Conservation (phyloP, 2,329 filamentous ascomycete genomes). For the Ascosphaera apis region DNA sequence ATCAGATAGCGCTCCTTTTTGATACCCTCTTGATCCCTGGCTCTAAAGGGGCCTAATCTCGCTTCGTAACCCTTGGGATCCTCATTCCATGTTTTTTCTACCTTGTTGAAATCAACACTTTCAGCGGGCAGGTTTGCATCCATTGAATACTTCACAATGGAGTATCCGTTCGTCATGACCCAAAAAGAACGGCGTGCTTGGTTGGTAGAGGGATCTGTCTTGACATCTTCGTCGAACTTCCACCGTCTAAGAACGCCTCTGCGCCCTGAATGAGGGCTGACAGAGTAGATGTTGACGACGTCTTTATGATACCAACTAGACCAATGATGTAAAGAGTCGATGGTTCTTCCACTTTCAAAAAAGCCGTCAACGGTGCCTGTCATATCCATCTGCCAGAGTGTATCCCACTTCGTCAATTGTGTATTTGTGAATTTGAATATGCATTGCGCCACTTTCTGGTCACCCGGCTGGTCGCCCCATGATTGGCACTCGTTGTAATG, state of each 20-base stretch:
- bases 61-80: slow-evolving; percentile 19
- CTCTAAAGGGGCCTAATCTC: slow-evolving; percentile 18
- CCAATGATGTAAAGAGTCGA: slow-evolving; percentile 23
- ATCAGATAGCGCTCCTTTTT: slow-evolving; percentile 20
- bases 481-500: slow-evolving; percentile 21
- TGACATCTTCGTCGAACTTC: slow-evolving; percentile 17
- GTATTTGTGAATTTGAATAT: slow-evolving; percentile 19
- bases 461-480: slow-evolving; percentile 20
- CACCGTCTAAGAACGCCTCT: slow-evolving; percentile 21
- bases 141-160: slow-evolving; percentile 20
- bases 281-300: slow-evolving; percentile 21
- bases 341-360: slow-evolving; percentile 20
- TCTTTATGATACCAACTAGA: slow-evolving; percentile 22
- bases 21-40: slow-evolving; percentile 17
- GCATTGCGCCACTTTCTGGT: slow-evolving; percentile 22
- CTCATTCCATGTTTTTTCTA: slow-evolving; percentile 23
- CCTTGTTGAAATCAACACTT: slow-evolving; percentile 19
- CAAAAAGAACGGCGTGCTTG: slow-evolving; percentile 17
- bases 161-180: slow-evolving; percentile 23
- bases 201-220: slow-evolving; percentile 13
- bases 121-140: slow-evolving; percentile 14
- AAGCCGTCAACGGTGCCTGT: slow-evolving; percentile 19
- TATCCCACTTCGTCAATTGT: slow-evolving; percentile 18
- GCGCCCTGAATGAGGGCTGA: slow-evolving; percentile 18
- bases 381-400: slow-evolving; percentile 23